Conservation (phyloP, 2,329 filamentous ascomycete species). For the Alternaria sp. region DNA sequence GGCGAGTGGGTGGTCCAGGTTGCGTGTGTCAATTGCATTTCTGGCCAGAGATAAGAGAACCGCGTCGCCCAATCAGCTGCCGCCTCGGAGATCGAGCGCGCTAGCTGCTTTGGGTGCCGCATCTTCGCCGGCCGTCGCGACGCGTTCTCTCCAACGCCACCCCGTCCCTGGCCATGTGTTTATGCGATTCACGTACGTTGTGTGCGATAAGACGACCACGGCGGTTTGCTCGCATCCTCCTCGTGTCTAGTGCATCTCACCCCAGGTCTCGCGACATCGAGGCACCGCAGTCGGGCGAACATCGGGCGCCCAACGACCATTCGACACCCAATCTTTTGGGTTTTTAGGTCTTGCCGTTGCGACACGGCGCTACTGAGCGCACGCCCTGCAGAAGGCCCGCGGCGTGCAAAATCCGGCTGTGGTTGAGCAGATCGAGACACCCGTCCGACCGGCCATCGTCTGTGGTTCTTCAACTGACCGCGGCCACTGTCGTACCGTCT, state of each 20-base stretch:
- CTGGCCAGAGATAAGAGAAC: constrained; percentile 13
- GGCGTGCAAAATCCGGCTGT: constrained; percentile 4
- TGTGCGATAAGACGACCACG: constrained; percentile 8
- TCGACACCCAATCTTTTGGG: not conserved
- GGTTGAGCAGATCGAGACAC: constrained; percentile 8
- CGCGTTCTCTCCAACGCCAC: constrained; percentile 6
- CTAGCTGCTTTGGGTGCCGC: constrained; percentile 9
- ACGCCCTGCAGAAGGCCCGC: constrained; percentile 4
- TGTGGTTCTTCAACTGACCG: constrained; percentile 3
- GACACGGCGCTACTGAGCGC: constrained; percentile 8
- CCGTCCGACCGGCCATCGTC: constrained; percentile 7
- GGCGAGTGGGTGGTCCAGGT: constrained; percentile 34
- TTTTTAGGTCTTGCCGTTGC: constrained; percentile 1
- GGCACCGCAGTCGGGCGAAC: not conserved
- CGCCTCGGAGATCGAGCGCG: not conserved
- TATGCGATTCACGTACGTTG: constrained; percentile 12
- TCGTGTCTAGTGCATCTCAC: not conserved
- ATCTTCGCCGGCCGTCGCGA: constrained; percentile 4
- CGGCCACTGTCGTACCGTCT: constrained; percentile 5
- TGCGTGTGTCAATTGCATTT: constrained; percentile 23
- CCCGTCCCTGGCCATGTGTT: constrained; percentile 8
- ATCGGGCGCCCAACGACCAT: constrained; percentile 6
- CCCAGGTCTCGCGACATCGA: not conserved
- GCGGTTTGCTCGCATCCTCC: not conserved
- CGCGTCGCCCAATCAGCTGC: constrained; percentile 1